phyloP scores from a whole-genome alignment of 2,329 filamentous ascomycete genomes.

The Tricladium varicosporioides region DNA sequence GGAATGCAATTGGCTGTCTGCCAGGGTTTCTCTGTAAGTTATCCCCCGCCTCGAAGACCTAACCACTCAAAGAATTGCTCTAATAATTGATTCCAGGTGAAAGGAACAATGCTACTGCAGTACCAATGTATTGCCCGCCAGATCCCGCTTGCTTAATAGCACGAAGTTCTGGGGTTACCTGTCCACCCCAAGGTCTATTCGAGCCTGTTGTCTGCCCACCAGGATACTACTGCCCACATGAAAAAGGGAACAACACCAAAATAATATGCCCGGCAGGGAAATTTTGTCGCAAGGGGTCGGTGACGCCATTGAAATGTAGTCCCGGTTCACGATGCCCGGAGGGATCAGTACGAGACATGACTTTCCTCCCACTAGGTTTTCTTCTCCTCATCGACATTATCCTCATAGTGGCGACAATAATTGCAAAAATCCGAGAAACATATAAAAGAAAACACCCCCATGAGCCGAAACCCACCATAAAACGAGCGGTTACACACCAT shows the following conservation, averaged over 20 bases:
- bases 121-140: conserved; percentile 29
- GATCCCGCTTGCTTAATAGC: conserved; percentile 15
- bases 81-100: conserved; percentile 10
- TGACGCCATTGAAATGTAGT: conserved; percentile 46
- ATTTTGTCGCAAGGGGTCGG: conserved; percentile 51
- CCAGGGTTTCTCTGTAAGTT: conserved; percentile 20
- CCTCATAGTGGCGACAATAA: conserved; percentile 38
- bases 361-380: conserved; percentile 43
- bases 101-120: conserved; percentile 19
- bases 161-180: conserved; percentile 19
- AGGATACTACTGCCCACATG: conserved; percentile 48
- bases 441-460: conserved; percentile 29
- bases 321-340: conserved; percentile 46
- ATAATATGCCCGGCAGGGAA: conserved; percentile 45
- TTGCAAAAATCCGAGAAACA: conserved; percentile 37
- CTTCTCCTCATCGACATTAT: conserved; percentile 43
- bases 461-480: background rate
- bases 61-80: too few relatives aligned
- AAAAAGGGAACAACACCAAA: conserved; percentile 37
- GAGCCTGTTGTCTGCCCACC: conserved; percentile 51
- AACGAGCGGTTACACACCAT: background rate
- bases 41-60: background rate
- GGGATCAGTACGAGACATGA: conserved; percentile 42
- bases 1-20: conserved; percentile 12
- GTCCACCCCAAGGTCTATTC: conserved; percentile 31